Conservation (phyloP, 495 filamentous ascomycete genomes). For the Lasiosphaeriaceae sp. region DNA sequence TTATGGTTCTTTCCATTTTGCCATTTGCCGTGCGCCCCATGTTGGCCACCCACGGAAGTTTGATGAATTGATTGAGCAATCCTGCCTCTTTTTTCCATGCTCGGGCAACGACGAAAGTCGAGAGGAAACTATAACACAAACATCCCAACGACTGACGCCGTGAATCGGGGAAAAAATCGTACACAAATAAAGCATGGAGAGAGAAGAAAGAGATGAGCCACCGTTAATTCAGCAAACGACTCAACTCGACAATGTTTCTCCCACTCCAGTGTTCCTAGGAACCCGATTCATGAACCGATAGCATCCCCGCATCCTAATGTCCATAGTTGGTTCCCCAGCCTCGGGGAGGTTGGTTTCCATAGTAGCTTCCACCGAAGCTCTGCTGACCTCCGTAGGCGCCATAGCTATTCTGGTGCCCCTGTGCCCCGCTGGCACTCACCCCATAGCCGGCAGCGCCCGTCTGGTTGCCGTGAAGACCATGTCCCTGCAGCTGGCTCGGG, state of each 20-base stretch:
- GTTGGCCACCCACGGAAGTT: neutral
- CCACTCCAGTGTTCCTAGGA: neutral
- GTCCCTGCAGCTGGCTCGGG: constrained; percentile 55
- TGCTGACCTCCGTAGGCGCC: constrained; percentile 57
- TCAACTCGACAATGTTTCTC: neutral
- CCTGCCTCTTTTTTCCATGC: neutral
- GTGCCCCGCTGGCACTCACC: constrained; percentile 59
- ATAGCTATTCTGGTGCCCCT: constrained; percentile 60
- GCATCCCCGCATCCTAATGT: neutral
- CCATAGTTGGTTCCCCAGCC: constrained; percentile 74
- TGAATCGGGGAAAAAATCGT: neutral
- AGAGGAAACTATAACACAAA: neutral
- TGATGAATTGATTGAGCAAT: neutral
- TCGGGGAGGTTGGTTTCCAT: constrained; percentile 44
- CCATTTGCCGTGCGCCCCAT: neutral
- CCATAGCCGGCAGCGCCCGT: constrained; percentile 65
- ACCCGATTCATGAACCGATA: neutral
- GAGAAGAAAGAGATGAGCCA: neutral
- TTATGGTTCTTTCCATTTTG: neutral
- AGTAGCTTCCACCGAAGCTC: constrained; percentile 48
- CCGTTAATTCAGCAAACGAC: neutral
- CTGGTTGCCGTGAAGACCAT: constrained; percentile 61
- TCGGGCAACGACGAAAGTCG: neutral
- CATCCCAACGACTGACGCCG: neutral
- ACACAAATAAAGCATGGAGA: neutral